Conservation (phyloP, 2,329 filamentous ascomycete genomes). For the Cercospora sesami region DNA sequence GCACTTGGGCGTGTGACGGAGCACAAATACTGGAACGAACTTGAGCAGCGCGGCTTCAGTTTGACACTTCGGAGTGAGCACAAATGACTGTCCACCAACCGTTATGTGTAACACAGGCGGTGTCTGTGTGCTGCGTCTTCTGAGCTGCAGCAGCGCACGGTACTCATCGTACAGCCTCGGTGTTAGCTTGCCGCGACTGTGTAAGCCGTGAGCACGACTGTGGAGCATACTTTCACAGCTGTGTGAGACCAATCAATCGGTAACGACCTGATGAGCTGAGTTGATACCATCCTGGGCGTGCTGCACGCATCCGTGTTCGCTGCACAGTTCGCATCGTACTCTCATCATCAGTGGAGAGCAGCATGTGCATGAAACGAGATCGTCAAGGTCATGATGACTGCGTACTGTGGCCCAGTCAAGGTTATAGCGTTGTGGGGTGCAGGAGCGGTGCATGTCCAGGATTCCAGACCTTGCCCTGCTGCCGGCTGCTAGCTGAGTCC, state of each 20-base stretch:
- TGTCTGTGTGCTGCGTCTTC: background rate
- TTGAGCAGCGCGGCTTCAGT: background rate
- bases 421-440: slow-evolving; percentile 15
- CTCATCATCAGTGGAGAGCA: background rate
- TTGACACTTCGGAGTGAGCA: background rate
- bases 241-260: background rate
- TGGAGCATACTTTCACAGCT: background rate
- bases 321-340: background rate
- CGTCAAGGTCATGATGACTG: background rate
- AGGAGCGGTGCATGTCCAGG: slow-evolving; percentile 14
- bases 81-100: background rate
- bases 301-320: background rate
- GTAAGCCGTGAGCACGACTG: background rate
- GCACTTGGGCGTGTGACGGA: background rate
- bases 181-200: background rate
- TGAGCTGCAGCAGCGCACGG: background rate
- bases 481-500: background rate
- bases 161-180: background rate
- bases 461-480: slow-evolving; percentile 4
- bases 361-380: background rate
- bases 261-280: background rate
- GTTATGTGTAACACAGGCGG: background rate
- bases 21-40: background rate
- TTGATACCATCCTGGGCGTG: background rate
- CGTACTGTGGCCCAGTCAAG: background rate